Base-by-base conservation (phyloP, 768 basidiomycete species). In the Mycena kentingensis region DNA sequence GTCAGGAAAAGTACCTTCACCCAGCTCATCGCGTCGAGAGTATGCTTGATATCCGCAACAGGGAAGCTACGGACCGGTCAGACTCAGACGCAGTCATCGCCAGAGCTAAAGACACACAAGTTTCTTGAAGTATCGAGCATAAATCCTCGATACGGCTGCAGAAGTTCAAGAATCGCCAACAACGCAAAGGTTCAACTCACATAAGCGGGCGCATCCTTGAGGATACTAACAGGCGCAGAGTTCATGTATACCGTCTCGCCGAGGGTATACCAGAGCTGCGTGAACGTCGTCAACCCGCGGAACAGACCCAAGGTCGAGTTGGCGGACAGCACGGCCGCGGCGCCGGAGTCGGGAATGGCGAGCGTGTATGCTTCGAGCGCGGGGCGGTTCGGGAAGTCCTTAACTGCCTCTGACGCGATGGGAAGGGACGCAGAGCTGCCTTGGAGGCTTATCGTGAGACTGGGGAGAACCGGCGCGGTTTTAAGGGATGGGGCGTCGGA, bases 121-220 rank as follows among this genome's bases (percentile, higher is more conserved):
- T 91, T 86, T 22, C 90, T 74, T 1, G 89, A 75, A 0, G 90
- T 93, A 64, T 93, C 91, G 12, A 93, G 76, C 81, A 92, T 81
- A 49, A 91, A 76, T 8, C 87, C 89, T 19, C 91, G 81, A 64
- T 85, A 88, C 0, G 85, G 84, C 85, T 87, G 57, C 5, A 28
- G 22, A 21, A 21, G 38, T 24, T 45, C 37, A 34, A 18, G 24
- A 27, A n/a, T 13, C 46, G 1, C 3, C 15, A 28, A 2, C 2
- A 51, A 41, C 19, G 3, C 3, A 25, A 26, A 24, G 18, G 21
- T 19, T 16, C 4, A 36, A 75, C 82, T 46, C 64, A 85, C 85
- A 72, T 80, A 90, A 11, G 81, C 81, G 18, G 88, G 87, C 3
- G 73, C 61, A 65, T 91, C 88, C 37, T 77, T 69, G 13, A 60